Evolutionary conservation across 2,329 filamentous ascomycete genomes (phyloP).

Genomic region (Sclerotiophoma versabilis): DNA sequence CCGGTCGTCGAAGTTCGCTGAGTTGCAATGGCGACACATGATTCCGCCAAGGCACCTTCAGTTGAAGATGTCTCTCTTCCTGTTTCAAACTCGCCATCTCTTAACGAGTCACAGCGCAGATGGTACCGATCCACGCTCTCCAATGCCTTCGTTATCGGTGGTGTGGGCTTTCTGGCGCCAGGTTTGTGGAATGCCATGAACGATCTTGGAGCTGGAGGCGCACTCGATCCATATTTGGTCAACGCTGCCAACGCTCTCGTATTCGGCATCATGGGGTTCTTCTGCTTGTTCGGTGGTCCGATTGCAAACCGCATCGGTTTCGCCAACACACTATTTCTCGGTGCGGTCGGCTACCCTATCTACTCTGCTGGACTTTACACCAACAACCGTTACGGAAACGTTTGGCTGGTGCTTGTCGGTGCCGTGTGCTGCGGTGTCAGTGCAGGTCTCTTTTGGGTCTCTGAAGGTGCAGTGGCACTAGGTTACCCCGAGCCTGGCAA

Average conservation of each 20-base stretch:
- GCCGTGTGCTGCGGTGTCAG: slow-evolving; percentile 58
- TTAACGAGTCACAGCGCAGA: slow-evolving; percentile 16
- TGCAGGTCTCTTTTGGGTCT: slow-evolving; percentile 60
- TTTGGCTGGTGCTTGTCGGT: slow-evolving; percentile 60
- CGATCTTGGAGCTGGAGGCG: slow-evolving; percentile 60
- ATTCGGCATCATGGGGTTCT: slow-evolving; percentile 56
- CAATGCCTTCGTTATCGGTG: slow-evolving; percentile 62
- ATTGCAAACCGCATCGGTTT: slow-evolving; percentile 60
- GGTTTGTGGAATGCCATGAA: slow-evolving; percentile 66
- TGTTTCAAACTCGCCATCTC: slow-evolving; percentile 11
- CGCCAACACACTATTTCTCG: slow-evolving; percentile 54
- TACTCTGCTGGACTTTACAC: slow-evolving; percentile 55
- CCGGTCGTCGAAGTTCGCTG: neutral
- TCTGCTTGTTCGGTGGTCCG: slow-evolving; percentile 58
- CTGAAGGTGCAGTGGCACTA: slow-evolving; percentile 59
- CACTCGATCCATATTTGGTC: slow-evolving; percentile 60
- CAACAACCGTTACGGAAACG: slow-evolving; percentile 60
- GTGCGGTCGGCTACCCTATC: slow-evolving; percentile 58
- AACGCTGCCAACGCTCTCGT: slow-evolving; percentile 62
- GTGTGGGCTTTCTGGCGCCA: slow-evolving; percentile 60
- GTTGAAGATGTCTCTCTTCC: slow-evolving; percentile 19
- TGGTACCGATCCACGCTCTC: slow-evolving; percentile 63
- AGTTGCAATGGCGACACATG: slow-evolving; percentile 14
- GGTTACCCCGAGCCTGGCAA: slow-evolving; percentile 59
- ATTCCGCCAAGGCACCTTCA: slow-evolving; percentile 18